Evolutionary conservation across 441 rosid species (phyloP).

Genomic region (Eugenia klotzschiana): DNA sequence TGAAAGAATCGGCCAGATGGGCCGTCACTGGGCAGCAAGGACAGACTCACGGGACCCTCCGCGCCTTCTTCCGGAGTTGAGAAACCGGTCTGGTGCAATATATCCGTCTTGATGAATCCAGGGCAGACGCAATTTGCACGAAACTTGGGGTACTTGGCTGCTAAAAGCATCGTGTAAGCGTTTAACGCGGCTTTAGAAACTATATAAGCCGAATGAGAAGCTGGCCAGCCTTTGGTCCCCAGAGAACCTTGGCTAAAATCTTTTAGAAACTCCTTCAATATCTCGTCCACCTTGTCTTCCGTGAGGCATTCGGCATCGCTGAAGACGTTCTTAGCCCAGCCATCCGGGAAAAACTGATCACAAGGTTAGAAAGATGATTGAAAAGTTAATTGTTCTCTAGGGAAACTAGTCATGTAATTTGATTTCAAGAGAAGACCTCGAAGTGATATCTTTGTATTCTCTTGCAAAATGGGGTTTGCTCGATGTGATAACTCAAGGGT

Average conservation of each 20-base stretch:
- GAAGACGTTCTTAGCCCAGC: constrained; percentile 9
- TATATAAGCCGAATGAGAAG: background rate
- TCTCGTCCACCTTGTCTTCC: constrained; percentile 19
- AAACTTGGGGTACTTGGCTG: constrained; percentile 11
- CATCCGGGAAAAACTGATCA: background rate
- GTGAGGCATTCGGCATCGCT: constrained; percentile 14
- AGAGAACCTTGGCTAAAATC: constrained; percentile 17
- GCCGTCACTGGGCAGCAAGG: background rate
- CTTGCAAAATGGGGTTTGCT: background rate
- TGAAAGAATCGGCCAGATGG: background rate
- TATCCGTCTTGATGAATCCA: constrained; percentile 24
- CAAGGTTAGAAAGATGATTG: background rate
- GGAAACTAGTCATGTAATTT: background rate
- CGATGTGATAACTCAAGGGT: background rate
- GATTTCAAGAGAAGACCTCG: background rate
- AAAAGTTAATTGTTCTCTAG: background rate
- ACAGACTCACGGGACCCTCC: background rate
- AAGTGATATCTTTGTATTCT: background rate
- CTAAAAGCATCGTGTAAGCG: constrained; percentile 24
- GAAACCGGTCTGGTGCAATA: constrained; percentile 4
- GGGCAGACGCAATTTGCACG: constrained; percentile 22
- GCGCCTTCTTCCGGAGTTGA: constrained; percentile 16
- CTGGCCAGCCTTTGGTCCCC: constrained; percentile 21
- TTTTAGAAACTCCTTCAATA: constrained; percentile 10
- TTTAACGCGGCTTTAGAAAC: constrained; percentile 24